These are phyloP conservation scores for Neofusicoccum cordaticola DNA, from an alignment of 2,329 filamentous ascomycete genomes.

Conservation along the genomic window DNA sequence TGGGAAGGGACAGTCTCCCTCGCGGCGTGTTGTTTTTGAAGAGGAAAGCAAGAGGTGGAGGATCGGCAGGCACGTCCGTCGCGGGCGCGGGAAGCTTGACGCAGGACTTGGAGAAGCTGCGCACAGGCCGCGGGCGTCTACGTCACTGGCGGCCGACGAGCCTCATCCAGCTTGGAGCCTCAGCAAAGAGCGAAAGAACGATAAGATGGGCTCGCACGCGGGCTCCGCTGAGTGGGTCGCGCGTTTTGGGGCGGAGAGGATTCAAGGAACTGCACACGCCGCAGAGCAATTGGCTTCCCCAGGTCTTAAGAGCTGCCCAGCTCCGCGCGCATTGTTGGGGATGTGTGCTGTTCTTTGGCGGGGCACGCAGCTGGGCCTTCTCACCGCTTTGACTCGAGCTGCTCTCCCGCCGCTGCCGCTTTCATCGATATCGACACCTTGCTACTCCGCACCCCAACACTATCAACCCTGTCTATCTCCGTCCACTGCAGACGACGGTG, in stretches of 20 bases:
- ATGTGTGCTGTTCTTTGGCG: conserved; percentile 12
- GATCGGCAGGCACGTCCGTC: conserved; percentile 17
- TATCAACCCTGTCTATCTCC: too few relatives aligned
- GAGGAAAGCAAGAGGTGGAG: conserved; percentile 9
- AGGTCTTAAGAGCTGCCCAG: background rate
- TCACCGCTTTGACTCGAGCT: conserved; percentile 5
- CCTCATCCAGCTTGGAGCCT: conserved; percentile 2
- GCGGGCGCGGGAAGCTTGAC: conserved; percentile 12
- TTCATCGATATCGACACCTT: background rate
- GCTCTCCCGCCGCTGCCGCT: background rate
- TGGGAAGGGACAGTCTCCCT: background rate
- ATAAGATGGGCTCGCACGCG: conserved; percentile 5
- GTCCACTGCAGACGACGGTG: too few relatives aligned
- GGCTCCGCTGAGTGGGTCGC: background rate
- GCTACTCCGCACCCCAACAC: too few relatives aligned
- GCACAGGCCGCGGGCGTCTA: conserved; percentile 6
- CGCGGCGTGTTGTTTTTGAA: background rate
- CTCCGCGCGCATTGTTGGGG: conserved; percentile 1
- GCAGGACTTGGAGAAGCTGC: background rate
- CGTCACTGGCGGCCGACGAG: conserved; percentile 12
- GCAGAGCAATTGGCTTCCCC: background rate
- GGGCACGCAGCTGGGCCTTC: background rate
- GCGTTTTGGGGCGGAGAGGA: background rate
- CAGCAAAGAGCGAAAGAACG: background rate
- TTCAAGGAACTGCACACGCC: background rate